Base-by-base conservation (phyloP, 345 rosid genomes). In the Acer campestre region DNA sequence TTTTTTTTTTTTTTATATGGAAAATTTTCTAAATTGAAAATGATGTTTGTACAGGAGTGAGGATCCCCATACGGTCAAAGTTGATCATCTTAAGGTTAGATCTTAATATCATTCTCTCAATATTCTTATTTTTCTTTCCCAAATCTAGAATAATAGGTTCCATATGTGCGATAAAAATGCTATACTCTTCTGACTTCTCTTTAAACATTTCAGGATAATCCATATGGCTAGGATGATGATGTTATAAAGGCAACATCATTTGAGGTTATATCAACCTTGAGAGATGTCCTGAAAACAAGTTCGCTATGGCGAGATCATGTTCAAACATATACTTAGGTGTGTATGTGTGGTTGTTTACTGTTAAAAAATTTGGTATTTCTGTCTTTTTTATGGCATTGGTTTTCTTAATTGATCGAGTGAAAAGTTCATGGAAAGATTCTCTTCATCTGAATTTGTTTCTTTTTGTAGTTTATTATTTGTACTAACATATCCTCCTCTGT, bases 241-340 rank as follows among this genome's bases (percentile, higher is more conserved):
- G 27, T 25, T 25, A 0, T 25, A 25, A 25, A 25, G 27, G 27
- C 27, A 95, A 94, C 97, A 49, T 90, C 97, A 23, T 95, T 92
- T 76, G 98, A 96, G 89, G 97, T 96, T 84, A 92, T 96, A 87
- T 89, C 98, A 76, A 96, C 97, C 75, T 86, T 96, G 40, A 86
- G 97, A 83, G 98, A 96, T 79, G 97, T 96, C 80, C 70, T 96
- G 70, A 96, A 88, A 84, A 88, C 90, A 75, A 96, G 95, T 84
- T 89, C 95, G 42, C 89, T 94, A 44, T 96, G 97, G 97, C 87
- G 97, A 82, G 98, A 94, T 88, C 98, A 94, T 77, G 97, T 92
- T 79, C 97, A 91, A 77, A 91, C 97, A 68, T 95, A 92, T 77
- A 89, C 90, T 77, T 95, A 91, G 94, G 99, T 88, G 69, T 75